Base-by-base conservation (phyloP, 345 rosid genomes). In the Eucalyptus microcorys region DNA sequence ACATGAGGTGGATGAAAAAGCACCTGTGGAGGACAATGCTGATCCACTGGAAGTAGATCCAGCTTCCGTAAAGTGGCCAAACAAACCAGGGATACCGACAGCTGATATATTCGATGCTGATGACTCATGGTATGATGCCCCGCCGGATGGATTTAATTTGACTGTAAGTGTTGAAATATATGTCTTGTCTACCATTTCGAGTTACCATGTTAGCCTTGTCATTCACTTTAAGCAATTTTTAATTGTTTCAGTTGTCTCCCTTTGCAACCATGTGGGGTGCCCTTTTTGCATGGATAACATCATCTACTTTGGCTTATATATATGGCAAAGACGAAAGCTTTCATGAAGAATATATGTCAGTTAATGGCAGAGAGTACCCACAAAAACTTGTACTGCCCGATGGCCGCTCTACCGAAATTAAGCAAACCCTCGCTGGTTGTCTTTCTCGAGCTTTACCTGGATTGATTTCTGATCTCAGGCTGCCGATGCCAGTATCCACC, bases 251-350 rank as follows among this genome's bases (percentile, higher is more conserved):
- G 99, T 89, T 98, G 88, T 98, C 98, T 40, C 93, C 96, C 88
- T 98, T 98, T 88, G 98, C 98, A 68, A 95, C 94, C 50, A 95
- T 95, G 98, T 98, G 99, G 98, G 93, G 95, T 93, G 91, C 95
- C 43, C 95, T 96, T 87, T 96, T 98, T 93, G 94, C 94, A 48
- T 98, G 99, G 99, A 92, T 94, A 89, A 95, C 98, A n/a, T 93
- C 99, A 49, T 96, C 98, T 88, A 95, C 97, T 47, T 92, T 98
- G 92, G 99, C 98, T 68, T 96, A 93, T 91, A 94, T 96, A 88
- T 97, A 97, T 87, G 97, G 98, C 79, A 94, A 93, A 92, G 99
- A 98, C 87, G 98, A 94, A 88, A 93, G 93, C 89, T 90, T 89
- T 90, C 93, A 93, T 87, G 99, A 95, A 91, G 96, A 95, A 43